phyloP scores from a whole-genome alignment of 352 stramenopile species.

The Globisporangium viniferum region DNA sequence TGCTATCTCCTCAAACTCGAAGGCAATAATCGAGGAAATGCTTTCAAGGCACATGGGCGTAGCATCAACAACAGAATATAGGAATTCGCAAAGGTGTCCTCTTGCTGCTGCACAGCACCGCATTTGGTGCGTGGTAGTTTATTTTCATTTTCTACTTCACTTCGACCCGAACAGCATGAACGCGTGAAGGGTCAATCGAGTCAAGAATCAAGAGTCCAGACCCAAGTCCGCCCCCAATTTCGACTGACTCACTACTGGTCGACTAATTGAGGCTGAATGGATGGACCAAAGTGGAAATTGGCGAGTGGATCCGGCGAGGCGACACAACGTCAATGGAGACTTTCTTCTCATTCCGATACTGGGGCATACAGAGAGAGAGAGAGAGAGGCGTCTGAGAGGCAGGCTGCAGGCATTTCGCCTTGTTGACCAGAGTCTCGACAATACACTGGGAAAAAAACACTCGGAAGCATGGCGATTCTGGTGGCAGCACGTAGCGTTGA shows the following conservation, averaged over 20 bases:
- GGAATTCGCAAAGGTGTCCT: too few relatives aligned
- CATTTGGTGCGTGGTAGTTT: too few relatives aligned
- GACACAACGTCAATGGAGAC: neutral
- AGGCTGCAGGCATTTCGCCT: neutral
- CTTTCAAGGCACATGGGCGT: too few relatives aligned
- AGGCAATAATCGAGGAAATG: too few relatives aligned
- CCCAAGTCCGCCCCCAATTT: neutral
- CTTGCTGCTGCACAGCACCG: too few relatives aligned
- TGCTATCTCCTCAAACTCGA: too few relatives aligned
- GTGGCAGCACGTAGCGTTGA: neutral
- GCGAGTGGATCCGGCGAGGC: neutral
- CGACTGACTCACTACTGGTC: neutral
- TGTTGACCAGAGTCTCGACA: neutral
- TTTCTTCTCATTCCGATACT: neutral
- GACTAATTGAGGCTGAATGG: neutral
- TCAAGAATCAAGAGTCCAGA: neutral
- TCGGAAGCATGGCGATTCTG: neutral
- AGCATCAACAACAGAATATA: too few relatives aligned
- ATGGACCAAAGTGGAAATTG: neutral
- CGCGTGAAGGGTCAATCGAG: conserved; percentile 1
- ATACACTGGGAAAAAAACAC: neutral
- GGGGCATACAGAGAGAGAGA: neutral
- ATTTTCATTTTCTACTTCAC: too few relatives aligned
- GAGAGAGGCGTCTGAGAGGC: neutral
- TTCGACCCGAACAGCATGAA: conserved; percentile 64